Conservation (phyloP, 2,329 filamentous ascomycete genomes). For the Cladosporium phlei region DNA sequence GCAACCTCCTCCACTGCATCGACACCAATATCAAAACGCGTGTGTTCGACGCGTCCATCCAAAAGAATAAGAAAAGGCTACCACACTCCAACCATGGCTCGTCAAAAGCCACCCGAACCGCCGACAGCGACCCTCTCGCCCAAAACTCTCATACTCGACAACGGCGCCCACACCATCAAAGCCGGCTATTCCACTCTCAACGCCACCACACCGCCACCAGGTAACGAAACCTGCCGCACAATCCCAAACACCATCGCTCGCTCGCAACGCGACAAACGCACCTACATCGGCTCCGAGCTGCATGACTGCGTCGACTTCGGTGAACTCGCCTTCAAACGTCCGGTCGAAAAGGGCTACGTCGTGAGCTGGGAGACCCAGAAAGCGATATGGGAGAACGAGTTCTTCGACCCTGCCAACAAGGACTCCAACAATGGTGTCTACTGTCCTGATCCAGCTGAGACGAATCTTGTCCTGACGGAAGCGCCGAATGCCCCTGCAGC, state of each 20-base stretch:
- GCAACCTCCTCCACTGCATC: not conserved
- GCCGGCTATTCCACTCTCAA: constrained; percentile 61
- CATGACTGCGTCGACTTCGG: constrained; percentile 80
- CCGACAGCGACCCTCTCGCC: constrained; percentile 1
- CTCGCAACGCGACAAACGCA: constrained; percentile 66
- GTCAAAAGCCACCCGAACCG: constrained; percentile 6
- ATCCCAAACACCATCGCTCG: constrained; percentile 88
- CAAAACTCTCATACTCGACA: constrained; percentile 82
- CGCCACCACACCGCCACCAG: constrained; percentile 22
- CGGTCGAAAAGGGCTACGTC: constrained; percentile 89
- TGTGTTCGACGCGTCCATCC: not conserved
- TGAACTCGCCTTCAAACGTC: constrained; percentile 78
- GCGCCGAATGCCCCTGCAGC: constrained; percentile 76
- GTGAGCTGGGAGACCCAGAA: constrained; percentile 96
- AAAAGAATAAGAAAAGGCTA: not conserved
- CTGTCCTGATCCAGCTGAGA: constrained; percentile 68
- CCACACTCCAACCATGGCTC: constrained; percentile 1
- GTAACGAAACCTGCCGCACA: constrained; percentile 54
- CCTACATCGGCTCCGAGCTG: constrained; percentile 76
- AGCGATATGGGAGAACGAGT: constrained; percentile 89
- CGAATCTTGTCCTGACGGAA: constrained; percentile 80
- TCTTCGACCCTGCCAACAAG: constrained; percentile 59
- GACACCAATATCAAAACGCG: not conserved
- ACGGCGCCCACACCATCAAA: constrained; percentile 88
- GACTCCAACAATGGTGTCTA: constrained; percentile 39